phyloP scores from a whole-genome alignment of 768 basidiomycete genomes.

The Russula brevipes region DNA sequence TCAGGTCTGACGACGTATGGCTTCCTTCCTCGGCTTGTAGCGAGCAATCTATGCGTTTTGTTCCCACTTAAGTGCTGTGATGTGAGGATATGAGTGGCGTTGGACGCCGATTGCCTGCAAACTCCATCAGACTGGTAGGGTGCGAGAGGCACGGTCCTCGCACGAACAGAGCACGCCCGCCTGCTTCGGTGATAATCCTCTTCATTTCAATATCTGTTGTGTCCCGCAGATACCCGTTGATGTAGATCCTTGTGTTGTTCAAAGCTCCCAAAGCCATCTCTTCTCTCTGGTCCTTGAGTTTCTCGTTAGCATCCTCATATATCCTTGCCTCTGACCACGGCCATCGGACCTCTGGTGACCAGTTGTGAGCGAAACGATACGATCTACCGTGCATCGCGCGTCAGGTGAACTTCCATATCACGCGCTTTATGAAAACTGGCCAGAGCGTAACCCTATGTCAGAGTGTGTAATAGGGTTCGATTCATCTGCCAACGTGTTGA shows the following conservation, averaged over 20 bases:
- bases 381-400: conserved; percentile 37
- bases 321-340: conserved; percentile 24
- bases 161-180: conserved; percentile 57
- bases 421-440: conserved; percentile 34
- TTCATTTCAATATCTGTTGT: conserved; percentile 83
- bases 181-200: conserved; percentile 56
- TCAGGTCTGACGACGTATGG: conserved; percentile 67
- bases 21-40: conserved; percentile 43
- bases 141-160: not conserved
- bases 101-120: conserved; percentile 48
- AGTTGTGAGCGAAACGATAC: conserved; percentile 55
- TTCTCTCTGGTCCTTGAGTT: conserved; percentile 30
- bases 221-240: conserved; percentile 61
- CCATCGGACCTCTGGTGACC: conserved; percentile 34
- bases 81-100: conserved; percentile 75
- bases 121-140: not conserved
- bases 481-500: conserved; percentile 55
- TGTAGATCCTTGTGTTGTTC: conserved; percentile 53
- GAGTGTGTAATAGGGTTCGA: conserved; percentile 79
- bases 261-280: conserved; percentile 27
- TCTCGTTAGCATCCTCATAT: conserved; percentile 26
- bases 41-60: conserved; percentile 64
- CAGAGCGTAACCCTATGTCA: conserved; percentile 55
- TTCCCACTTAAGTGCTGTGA: conserved; percentile 65
- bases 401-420: conserved; percentile 4